phyloP scores from a whole-genome alignment of 169 alveolate genomes.

The Perkinsus marinus region DNA sequence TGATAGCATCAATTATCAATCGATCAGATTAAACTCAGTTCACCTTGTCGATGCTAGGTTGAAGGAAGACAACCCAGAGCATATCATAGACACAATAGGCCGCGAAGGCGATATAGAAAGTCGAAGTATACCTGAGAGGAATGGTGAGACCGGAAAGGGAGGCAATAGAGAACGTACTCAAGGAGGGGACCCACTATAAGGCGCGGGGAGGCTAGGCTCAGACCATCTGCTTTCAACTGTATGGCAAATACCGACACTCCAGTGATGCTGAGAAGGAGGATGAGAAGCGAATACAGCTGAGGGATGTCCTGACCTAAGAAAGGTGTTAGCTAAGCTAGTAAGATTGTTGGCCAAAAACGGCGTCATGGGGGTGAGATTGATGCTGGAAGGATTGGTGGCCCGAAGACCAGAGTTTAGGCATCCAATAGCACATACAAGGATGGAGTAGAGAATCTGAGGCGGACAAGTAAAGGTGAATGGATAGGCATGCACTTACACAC shows the following conservation, averaged over 20 bases:
- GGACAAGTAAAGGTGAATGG: too few relatives aligned
- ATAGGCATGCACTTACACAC: neutral
- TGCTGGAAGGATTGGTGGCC: neutral
- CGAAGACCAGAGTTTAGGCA: neutral
- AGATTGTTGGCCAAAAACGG: neutral
- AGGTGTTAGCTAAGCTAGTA: neutral
- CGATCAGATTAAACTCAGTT: neutral
- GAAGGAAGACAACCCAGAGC: neutral
- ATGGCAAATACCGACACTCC: neutral
- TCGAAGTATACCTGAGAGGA: neutral
- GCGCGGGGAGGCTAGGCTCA: neutral
- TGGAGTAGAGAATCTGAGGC: neutral
- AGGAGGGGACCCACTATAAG: neutral
- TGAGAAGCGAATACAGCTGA: neutral
- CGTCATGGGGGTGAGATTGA: neutral
- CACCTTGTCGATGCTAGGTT: neutral
- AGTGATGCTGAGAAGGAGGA: neutral
- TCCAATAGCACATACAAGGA: neutral
- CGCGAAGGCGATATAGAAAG: neutral
- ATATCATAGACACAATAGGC: neutral
- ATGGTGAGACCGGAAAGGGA: neutral
- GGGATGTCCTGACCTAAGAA: neutral
- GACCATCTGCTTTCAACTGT: neutral
- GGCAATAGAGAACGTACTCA: neutral
- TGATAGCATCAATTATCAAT: neutral